A percentile compares a stretch with the other conserved stretches of the same genome.
Conservation (phyloP, 1,284 basidiomycete species). For the Apiotrichum montevideense region DNA sequence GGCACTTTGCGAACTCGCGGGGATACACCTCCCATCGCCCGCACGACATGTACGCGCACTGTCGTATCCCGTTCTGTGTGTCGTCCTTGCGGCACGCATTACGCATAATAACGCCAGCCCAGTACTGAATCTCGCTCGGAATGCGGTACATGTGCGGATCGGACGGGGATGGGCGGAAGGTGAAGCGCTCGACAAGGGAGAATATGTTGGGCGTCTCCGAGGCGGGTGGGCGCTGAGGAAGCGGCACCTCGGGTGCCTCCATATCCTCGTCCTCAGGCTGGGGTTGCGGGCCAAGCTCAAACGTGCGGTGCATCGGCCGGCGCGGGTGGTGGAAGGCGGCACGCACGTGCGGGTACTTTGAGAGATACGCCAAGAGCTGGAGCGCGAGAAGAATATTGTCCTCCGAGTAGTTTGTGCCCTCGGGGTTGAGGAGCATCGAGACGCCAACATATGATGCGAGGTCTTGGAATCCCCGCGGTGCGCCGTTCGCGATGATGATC, state of each 20-base stretch:
- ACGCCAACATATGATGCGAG: conserved; percentile 42
- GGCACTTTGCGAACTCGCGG: conserved; percentile 93
- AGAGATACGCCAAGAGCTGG: conserved; percentile 90
- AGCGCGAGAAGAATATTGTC: conserved; percentile 88
- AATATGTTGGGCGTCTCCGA: conserved; percentile 72
- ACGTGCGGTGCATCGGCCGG: conserved; percentile 47
- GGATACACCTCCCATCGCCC: conserved; percentile 91
- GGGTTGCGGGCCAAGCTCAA: conserved; percentile 28
- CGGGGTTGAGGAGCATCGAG: conserved; percentile 34
- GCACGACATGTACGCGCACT: conserved; percentile 97
- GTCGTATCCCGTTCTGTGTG: conserved; percentile 80
- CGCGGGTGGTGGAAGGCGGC: conserved; percentile 88
- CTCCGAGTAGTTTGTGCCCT: conserved; percentile 66
- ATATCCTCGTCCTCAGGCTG: too few species aligned
- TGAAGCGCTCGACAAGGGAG: conserved; percentile 91
- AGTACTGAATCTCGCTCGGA: conserved; percentile 92
- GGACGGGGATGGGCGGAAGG: conserved; percentile 78
- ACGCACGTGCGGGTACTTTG: conserved; percentile 97
- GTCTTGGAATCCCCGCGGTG: conserved; percentile 46
- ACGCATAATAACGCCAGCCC: conserved; percentile 99
- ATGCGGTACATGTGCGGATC: conserved; percentile 68
- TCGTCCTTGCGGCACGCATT: conserved; percentile 99
- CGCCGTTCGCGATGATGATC: conserved; percentile 47
- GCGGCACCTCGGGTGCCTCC: conserved; percentile 27
- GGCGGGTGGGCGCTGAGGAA: conserved; percentile 40